These are phyloP conservation scores for Spathaspora arborariae DNA, from an alignment of 805 yeast species.

Conservation along the genomic window DNA sequence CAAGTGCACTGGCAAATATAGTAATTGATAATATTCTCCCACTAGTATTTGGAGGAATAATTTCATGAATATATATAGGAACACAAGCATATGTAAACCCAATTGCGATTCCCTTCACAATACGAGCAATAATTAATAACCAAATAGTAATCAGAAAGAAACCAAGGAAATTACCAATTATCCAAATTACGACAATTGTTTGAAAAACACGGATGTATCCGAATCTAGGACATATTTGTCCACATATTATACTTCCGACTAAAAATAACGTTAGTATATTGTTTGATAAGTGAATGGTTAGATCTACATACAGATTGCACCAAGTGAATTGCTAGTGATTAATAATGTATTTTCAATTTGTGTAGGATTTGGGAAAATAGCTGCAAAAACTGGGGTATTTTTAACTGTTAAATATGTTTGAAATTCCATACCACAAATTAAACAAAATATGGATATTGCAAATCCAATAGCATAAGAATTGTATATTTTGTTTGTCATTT, in stretches of 20 bases:
- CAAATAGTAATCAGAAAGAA: constrained; percentile 22
- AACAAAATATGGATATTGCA: constrained; percentile 6
- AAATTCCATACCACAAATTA: constrained; percentile 22
- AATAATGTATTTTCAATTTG: constrained; percentile 22
- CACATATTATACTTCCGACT: constrained; percentile 31
- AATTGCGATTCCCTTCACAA: constrained; percentile 27
- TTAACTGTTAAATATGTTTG: constrained; percentile 12
- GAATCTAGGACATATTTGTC: constrained; percentile 22
- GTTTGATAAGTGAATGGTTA: background rate
- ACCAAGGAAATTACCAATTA: constrained; percentile 21
- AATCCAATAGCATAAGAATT: constrained; percentile 8
- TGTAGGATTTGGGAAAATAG: constrained; percentile 5
- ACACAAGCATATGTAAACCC: constrained; percentile 28
- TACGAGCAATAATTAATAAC: constrained; percentile 24
- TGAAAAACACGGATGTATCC: constrained; percentile 26
- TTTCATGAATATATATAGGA: constrained; percentile 31
- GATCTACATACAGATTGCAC: constrained; percentile 32
- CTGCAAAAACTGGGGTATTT: constrained; percentile 4
- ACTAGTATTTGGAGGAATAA: constrained; percentile 17
- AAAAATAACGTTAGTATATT: constrained; percentile 13
- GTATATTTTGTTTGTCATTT: constrained; percentile 5
- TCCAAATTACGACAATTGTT: constrained; percentile 23
- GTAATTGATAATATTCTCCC: constrained; percentile 20
- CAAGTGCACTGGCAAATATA: constrained; percentile 1
- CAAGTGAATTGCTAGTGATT: constrained; percentile 26